A percentile compares a stretch with the other conserved stretches of the same genome.
Evolutionary conservation across 2,329 filamentous ascomycete species (phyloP).

Genomic region (Neofusicoccum laricinum): DNA sequence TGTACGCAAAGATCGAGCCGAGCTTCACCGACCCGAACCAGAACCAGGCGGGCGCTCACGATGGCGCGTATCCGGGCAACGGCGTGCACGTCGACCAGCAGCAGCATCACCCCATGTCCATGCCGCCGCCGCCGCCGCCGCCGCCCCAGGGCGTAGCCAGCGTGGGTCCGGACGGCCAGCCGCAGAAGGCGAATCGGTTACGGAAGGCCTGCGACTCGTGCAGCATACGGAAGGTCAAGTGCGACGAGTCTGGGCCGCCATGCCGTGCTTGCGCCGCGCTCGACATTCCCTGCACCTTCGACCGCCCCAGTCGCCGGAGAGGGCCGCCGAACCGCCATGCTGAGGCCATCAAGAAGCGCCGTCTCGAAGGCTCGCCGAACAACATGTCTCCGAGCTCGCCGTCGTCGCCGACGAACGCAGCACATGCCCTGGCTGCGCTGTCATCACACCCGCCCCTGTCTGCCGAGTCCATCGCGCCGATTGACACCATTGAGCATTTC

Average conservation of each 20-base stretch:
- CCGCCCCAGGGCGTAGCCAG: slow-evolving; percentile 11
- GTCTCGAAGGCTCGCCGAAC: slow-evolving; percentile 46
- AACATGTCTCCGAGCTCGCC: slow-evolving; percentile 43
- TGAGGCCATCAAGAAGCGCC: slow-evolving; percentile 63
- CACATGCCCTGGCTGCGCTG: slow-evolving; percentile 51
- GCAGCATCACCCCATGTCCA: slow-evolving; percentile 15
- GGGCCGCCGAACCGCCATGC: slow-evolving; percentile 66
- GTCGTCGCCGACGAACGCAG: slow-evolving; percentile 53
- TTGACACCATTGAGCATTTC: slow-evolving; percentile 64
- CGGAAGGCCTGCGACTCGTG: slow-evolving; percentile 43
- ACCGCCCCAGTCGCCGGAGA: slow-evolving; percentile 60
- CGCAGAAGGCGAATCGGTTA: slow-evolving; percentile 35
- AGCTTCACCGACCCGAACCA: slow-evolving; percentile 17
- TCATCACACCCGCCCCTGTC: slow-evolving; percentile 49
- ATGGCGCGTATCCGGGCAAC: slow-evolving; percentile 13
- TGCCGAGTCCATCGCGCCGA: slow-evolving; percentile 68
- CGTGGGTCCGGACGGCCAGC: slow-evolving; percentile 19
- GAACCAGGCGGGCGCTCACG: background rate
- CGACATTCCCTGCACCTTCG: slow-evolving; percentile 66
- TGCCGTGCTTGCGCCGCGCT: slow-evolving; percentile 63
- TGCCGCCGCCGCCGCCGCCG: slow-evolving; percentile 10
- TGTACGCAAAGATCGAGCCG: slow-evolving; percentile 21
- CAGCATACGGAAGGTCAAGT: slow-evolving; percentile 48
- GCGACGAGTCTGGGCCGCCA: slow-evolving; percentile 64
- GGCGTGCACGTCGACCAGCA: slow-evolving; percentile 10